Evolutionary conservation across 306 rosid species (phyloP).

Genomic region (Cyamopsis tetragonoloba): DNA sequence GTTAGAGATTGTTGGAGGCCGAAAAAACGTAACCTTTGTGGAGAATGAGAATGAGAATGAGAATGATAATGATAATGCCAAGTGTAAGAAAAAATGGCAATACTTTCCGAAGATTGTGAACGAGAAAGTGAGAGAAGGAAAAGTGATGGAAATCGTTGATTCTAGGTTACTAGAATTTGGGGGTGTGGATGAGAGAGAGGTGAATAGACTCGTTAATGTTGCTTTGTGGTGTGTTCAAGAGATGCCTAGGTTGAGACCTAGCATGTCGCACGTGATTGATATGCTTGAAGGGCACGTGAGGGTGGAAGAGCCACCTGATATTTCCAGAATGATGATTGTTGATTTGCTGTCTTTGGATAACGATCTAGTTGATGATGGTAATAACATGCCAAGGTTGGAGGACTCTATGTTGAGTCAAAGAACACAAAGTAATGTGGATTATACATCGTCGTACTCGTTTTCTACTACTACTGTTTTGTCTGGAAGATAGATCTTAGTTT

Average conservation of each 20-base stretch:
- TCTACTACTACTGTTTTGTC: slow-evolving; percentile 47
- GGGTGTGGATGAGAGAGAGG: slow-evolving; percentile 51
- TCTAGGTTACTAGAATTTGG: slow-evolving; percentile 40
- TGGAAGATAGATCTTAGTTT: slow-evolving; percentile 27
- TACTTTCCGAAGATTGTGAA: slow-evolving; percentile 62
- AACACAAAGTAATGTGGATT: slow-evolving; percentile 12
- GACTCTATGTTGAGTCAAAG: slow-evolving; percentile 17
- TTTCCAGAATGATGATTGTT: slow-evolving; percentile 47
- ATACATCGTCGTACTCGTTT: slow-evolving; percentile 35
- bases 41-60: slow-evolving; percentile 30
- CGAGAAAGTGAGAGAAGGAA: slow-evolving; percentile 65
- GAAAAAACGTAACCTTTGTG: slow-evolving; percentile 37
- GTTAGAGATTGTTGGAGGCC: slow-evolving; percentile 70
- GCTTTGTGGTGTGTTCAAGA: slow-evolving; percentile 88
- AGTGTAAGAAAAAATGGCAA: slow-evolving; percentile 42
- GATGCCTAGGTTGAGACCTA: slow-evolving; percentile 61
- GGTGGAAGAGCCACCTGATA: slow-evolving; percentile 67
- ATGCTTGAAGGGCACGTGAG: slow-evolving; percentile 62
- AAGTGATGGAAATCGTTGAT: slow-evolving; percentile 64
- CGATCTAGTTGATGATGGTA: not conserved
- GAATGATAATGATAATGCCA: slow-evolving; percentile 30
- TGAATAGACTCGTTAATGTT: slow-evolving; percentile 44
- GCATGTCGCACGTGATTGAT: slow-evolving; percentile 58
- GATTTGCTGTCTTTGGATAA: slow-evolving; percentile 50
- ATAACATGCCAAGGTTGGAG: slow-evolving; percentile 9